phyloP scores from a whole-genome alignment of 805 yeast species.

The Saccharomycopsis guyanensis region DNA sequence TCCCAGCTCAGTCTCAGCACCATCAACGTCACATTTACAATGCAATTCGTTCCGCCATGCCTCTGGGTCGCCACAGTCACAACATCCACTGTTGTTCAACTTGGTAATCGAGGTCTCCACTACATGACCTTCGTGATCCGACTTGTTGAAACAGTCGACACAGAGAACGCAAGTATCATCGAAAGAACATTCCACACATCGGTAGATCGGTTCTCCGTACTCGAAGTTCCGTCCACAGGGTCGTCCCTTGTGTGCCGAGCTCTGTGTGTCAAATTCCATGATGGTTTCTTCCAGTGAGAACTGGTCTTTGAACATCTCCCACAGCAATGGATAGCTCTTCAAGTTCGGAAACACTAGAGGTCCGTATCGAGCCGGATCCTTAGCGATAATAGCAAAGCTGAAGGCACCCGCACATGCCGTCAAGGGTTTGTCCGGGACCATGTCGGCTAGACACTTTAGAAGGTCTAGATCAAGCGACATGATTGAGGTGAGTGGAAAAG shows the following conservation, averaged over 20 bases:
- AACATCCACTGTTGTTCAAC: constrained; percentile 42
- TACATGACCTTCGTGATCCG: constrained; percentile 61
- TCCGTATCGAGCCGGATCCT: background rate
- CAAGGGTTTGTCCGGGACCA: too few species aligned
- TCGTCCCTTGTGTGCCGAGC: constrained; percentile 31
- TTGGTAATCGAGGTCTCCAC: constrained; percentile 32
- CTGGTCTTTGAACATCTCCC: background rate
- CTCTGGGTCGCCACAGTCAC: constrained; percentile 87
- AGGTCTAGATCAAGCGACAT: too few species aligned
- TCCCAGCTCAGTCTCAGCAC: constrained; percentile 26
- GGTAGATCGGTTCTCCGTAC: constrained; percentile 56
- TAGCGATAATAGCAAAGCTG: background rate
- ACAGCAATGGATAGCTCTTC: background rate
- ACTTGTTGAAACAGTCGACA: constrained; percentile 60
- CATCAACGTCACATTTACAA: constrained; percentile 23
- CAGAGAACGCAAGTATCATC: constrained; percentile 78
- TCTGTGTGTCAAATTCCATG: too few species aligned
- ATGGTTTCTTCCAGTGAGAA: background rate
- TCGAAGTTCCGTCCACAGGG: constrained; percentile 62
- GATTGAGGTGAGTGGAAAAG: too few species aligned
- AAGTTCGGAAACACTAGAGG: background rate
- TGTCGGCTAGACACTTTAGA: too few species aligned
- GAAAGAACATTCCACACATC: constrained; percentile 68
- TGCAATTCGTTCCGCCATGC: constrained; percentile 55
- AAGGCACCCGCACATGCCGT: too few species aligned